phyloP scores from a whole-genome alignment of 1,284 basidiomycete genomes.

The Acaromyces ingoldii region DNA sequence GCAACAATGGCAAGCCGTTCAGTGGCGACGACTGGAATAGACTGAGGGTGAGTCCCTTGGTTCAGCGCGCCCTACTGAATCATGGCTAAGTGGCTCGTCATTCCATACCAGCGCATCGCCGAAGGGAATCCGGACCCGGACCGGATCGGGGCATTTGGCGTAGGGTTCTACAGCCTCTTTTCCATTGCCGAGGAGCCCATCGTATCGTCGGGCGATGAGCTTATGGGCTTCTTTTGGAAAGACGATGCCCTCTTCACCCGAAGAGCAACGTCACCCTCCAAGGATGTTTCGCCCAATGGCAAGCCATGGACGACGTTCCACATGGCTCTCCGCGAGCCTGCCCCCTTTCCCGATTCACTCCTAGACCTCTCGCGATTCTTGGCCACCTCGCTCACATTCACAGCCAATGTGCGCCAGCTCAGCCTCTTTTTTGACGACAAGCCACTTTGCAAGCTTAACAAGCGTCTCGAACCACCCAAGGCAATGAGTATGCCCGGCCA shows the following conservation, averaged over 20 bases:
- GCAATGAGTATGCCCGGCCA: conserved; percentile 60
- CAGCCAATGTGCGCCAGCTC: conserved; percentile 72
- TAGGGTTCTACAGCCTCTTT: conserved; percentile 58
- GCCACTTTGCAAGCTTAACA: conserved; percentile 69
- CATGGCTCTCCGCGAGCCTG: conserved; percentile 79
- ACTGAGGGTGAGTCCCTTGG: conserved; percentile 38
- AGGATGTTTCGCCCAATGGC: conserved; percentile 24
- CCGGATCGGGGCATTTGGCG: conserved; percentile 56
- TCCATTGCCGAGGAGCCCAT: conserved; percentile 72
- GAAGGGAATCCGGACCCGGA: conserved; percentile 58
- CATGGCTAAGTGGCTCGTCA: no score
- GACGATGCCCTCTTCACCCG: conserved; percentile 42
- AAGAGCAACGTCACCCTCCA: conserved; percentile 26
- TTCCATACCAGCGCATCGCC: conserved; percentile 40
- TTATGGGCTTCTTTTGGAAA: conserved; percentile 96
- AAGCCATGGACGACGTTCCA: conserved; percentile 80
- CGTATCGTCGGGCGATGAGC: conserved; percentile 75
- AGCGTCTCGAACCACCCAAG: conserved; percentile 61
- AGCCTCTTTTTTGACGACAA: conserved; percentile 62
- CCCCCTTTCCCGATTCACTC: conserved; percentile 69
- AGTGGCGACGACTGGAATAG: conserved; percentile 48
- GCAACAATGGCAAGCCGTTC: conserved; percentile 68
- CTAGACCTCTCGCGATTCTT: conserved; percentile 87
- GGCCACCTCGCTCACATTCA: conserved; percentile 89
- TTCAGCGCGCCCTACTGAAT: no score